Conservation (phyloP, 768 basidiomycete species). For the Clitopilus hobsonii region DNA sequence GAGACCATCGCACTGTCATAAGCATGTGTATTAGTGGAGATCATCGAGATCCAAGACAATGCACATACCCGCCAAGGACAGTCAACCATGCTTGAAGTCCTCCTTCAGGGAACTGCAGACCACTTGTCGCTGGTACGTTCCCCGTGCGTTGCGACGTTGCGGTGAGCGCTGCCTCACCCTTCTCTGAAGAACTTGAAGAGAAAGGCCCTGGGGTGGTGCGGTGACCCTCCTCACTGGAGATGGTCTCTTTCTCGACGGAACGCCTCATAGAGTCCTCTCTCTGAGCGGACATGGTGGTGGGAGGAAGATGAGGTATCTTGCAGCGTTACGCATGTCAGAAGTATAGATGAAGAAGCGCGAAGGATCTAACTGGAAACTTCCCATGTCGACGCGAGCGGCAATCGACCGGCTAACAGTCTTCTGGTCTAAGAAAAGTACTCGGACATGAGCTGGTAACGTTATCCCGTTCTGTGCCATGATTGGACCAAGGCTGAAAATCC, state of each 20-base stretch:
- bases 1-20: conserved; percentile 31
- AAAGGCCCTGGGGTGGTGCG: conserved; percentile 6
- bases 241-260: conserved; percentile 2
- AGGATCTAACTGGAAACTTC: conserved; percentile 14
- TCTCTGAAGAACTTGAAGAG: background rate
- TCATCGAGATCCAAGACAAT: background rate
- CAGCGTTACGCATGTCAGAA: conserved; percentile 14
- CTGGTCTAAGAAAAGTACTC: background rate
- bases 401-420: conserved; percentile 14
- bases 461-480: background rate
- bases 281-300: conserved; percentile 11
- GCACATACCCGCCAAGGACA: conserved; percentile 40
- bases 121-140: background rate
- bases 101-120: conserved; percentile 35
- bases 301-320: conserved; percentile 11
- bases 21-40: background rate
- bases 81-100: conserved; percentile 40
- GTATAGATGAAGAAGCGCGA: conserved; percentile 13
- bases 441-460: background rate
- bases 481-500: background rate
- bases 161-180: background rate
- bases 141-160: background rate
- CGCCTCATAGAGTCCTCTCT: conserved; percentile 6
- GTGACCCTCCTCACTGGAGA: conserved; percentile 8
- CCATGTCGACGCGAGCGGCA: conserved; percentile 12